A percentile compares a stretch with the other conserved stretches of the same genome.
Evolutionary conservation across 2,329 filamentous ascomycete species (phyloP).

Genomic region (Sclerotinia spermophila): DNA sequence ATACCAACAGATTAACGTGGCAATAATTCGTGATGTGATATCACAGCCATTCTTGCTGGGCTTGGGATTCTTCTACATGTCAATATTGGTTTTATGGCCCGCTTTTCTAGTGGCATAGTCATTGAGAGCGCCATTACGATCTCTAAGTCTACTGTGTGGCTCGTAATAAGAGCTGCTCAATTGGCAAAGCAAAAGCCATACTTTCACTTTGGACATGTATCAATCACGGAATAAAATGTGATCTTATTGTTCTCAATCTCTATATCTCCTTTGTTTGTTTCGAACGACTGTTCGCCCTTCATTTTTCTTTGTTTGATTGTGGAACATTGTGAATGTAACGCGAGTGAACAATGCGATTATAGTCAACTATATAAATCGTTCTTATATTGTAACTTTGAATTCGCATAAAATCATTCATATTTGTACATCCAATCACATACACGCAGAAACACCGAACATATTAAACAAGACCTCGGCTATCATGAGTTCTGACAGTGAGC

Average conservation of each 20-base stretch:
- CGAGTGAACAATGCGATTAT: background rate
- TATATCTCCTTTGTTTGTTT: background rate
- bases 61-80: background rate
- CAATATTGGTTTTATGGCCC: background rate
- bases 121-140: background rate
- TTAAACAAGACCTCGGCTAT: background rate
- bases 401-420: background rate
- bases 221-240: background rate
- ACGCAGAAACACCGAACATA: background rate
- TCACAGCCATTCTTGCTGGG: background rate
- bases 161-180: background rate
- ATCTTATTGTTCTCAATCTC: background rate
- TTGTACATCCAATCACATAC: background rate
- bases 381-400: background rate
- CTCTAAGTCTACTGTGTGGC: background rate
- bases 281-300: background rate
- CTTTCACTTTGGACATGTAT: background rate
- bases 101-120: background rate
- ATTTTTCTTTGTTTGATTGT: background rate
- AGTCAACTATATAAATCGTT: background rate
- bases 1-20: background rate
- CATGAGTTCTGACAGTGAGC: background rate
- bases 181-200: background rate
- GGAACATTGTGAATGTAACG: background rate
- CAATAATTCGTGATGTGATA: background rate